Evolutionary conservation across 805 yeast species (phyloP).

Genomic region (Barnettozyma sucrosica): DNA sequence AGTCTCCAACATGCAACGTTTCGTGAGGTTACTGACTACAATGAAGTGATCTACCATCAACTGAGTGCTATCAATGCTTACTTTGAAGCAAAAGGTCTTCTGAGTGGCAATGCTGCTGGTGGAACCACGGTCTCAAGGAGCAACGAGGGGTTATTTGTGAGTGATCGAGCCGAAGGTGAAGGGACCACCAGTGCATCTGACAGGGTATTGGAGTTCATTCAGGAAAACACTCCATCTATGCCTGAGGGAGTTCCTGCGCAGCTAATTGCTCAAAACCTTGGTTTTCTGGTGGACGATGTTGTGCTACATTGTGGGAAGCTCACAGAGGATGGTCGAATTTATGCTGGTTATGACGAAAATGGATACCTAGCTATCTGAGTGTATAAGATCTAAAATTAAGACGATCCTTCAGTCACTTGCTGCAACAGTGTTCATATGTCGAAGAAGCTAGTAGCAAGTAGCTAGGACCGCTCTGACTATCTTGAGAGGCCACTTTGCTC

Average conservation of each 20-base stretch:
- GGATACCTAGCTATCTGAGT: constrained; percentile 47
- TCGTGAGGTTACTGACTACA: constrained; percentile 52
- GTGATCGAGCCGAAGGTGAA: constrained; percentile 31
- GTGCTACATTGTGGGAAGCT: constrained; percentile 45
- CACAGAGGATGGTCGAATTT: constrained; percentile 63
- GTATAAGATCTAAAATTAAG: not conserved
- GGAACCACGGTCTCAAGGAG: not conserved
- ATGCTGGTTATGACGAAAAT: constrained; percentile 64
- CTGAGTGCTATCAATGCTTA: constrained; percentile 57
- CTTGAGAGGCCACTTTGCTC: too few species aligned
- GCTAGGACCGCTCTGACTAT: too few species aligned
- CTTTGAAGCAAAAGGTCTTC: constrained; percentile 46
- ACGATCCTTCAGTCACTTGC: too few species aligned
- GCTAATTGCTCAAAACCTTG: constrained; percentile 52
- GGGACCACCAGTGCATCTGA: constrained; percentile 32
- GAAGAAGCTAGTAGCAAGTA: too few species aligned
- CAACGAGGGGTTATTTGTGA: constrained; percentile 37
- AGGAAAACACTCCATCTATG: constrained; percentile 50
- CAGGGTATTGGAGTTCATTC: constrained; percentile 41
- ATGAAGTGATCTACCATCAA: constrained; percentile 63
- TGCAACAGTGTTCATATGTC: too few species aligned
- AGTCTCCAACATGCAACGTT: constrained; percentile 60
- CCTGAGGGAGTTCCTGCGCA: constrained; percentile 72
- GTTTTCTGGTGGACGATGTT: constrained; percentile 43
- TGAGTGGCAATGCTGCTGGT: constrained; percentile 9